These are phyloP conservation scores for Pythium aristosporum DNA, from an alignment of 352 stramenopile genomes.

Conservation along the genomic window DNA sequence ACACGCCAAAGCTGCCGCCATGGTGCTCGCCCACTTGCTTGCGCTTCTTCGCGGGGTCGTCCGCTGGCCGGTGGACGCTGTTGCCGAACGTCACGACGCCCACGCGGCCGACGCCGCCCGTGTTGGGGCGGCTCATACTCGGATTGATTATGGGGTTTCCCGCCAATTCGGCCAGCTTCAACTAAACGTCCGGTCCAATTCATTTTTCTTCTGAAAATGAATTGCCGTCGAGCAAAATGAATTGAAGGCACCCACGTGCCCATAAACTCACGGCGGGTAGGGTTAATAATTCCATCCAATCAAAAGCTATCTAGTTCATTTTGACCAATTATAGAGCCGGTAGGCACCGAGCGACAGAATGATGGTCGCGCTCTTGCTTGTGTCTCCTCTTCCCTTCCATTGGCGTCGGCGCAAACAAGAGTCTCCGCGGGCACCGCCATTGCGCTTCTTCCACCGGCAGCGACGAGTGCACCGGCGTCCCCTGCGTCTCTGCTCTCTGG, in stretches of 20 bases:
- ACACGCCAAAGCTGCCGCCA: conserved; percentile 83
- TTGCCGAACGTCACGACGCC: conserved; percentile 33
- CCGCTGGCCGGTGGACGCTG: conserved; percentile 17
- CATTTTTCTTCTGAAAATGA: conserved; percentile 4
- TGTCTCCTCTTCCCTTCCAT: neutral
- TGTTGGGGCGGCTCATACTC: neutral
- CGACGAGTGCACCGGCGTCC: neutral
- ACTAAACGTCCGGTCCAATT: conserved; percentile 10
- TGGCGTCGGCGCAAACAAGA: neutral
- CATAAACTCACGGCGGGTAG: conserved; percentile 6
- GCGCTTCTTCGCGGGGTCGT: conserved; percentile 27
- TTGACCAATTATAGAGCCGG: neutral
- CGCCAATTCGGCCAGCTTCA: conserved; percentile 12
- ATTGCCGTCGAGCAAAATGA: conserved; percentile 16
- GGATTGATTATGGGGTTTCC: neutral
- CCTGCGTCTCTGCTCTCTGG: neutral
- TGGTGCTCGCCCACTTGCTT: conserved; percentile 82
- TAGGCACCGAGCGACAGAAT: conserved; percentile 13
- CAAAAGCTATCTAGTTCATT: neutral
- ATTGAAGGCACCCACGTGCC: conserved; percentile 11
- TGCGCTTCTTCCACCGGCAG: conserved; percentile 19
- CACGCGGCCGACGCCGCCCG: neutral
- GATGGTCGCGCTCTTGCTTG: conserved; percentile 7
- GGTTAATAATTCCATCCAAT: conserved; percentile 15
- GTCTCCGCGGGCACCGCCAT: conserved; percentile 3